These are phyloP conservation scores for Candida andamanensis DNA, from an alignment of 805 yeast genomes.

Conservation along the genomic window DNA sequence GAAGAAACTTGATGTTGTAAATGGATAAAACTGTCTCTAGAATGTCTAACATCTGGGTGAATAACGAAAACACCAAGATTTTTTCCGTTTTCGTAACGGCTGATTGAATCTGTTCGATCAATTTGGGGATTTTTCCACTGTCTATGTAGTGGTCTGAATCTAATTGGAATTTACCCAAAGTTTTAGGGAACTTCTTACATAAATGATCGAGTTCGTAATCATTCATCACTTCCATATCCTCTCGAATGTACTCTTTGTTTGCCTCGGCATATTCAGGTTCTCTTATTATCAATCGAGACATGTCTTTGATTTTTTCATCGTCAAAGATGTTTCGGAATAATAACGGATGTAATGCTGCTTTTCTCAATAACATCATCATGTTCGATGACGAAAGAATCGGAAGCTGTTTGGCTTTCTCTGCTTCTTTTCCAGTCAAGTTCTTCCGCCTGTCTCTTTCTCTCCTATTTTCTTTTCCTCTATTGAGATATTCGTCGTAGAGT, in stretches of 20 bases:
- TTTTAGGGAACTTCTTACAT: slow-evolving; percentile 67
- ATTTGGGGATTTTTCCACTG: slow-evolving; percentile 70
- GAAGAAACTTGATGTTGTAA: slow-evolving; percentile 61
- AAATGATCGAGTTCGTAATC: slow-evolving; percentile 81
- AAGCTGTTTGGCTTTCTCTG: slow-evolving; percentile 23
- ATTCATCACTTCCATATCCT: slow-evolving; percentile 93
- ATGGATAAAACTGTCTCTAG: slow-evolving; percentile 69
- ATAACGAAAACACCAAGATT: slow-evolving; percentile 79
- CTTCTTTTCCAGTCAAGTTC: slow-evolving; percentile 28
- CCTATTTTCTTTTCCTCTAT: slow-evolving; percentile 34
- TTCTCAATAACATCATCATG: slow-evolving; percentile 81
- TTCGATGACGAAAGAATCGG: slow-evolving; percentile 52
- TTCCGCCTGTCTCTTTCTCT: slow-evolving; percentile 42
- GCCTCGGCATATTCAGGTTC: slow-evolving; percentile 82
- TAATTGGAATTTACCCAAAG: slow-evolving; percentile 51
- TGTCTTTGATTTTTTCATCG: slow-evolving; percentile 49
- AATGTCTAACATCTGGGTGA: slow-evolving; percentile 88
- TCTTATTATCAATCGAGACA: slow-evolving; percentile 75
- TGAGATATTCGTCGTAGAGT: slow-evolving; percentile 60
- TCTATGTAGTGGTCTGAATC: slow-evolving; percentile 51
- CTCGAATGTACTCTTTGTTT: slow-evolving; percentile 68
- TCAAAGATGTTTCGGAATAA: slow-evolving; percentile 65
- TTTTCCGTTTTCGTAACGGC: slow-evolving; percentile 57
- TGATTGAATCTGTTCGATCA: slow-evolving; percentile 57
- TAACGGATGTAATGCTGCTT: slow-evolving; percentile 90